Percentiles rank a stretch among this genome's conserved stretches.
Evolutionary conservation across 2,329 filamentous ascomycete genomes (phyloP).

Genomic region (Berkeleyomyces rouxiae): DNA sequence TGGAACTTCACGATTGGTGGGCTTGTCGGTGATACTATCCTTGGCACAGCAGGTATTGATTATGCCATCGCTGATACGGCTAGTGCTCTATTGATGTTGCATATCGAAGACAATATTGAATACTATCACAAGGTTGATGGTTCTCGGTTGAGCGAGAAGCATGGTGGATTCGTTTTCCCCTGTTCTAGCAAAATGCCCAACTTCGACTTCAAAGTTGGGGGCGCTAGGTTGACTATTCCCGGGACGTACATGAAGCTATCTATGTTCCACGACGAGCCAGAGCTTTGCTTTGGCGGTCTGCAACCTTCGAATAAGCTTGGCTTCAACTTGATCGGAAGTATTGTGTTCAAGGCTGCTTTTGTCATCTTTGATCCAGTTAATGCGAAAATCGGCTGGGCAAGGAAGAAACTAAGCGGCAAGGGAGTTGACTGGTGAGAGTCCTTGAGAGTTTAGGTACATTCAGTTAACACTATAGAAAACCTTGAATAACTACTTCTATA

Average conservation of each 20-base stretch:
- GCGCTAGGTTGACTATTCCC: conserved; percentile 39
- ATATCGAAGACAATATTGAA: conserved; percentile 30
- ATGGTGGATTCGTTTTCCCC: conserved; percentile 31
- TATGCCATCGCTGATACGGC: conserved; percentile 36
- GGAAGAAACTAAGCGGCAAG: background rate
- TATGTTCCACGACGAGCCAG: conserved; percentile 25
- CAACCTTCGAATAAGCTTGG: conserved; percentile 33
- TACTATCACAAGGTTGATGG: conserved; percentile 33
- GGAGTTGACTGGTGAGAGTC: no score
- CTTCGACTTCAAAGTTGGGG: conserved; percentile 38
- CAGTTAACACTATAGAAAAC: no score
- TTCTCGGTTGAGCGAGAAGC: conserved; percentile 23
- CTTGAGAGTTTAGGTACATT: no score
- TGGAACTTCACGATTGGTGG: conserved; percentile 37
- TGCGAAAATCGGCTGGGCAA: conserved; percentile 13
- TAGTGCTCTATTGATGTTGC: conserved; percentile 46
- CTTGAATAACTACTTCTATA: no score
- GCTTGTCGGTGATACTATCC: conserved; percentile 8
- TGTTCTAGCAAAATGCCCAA: conserved; percentile 31
- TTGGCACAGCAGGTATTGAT: background rate
- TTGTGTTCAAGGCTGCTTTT: conserved; percentile 45
- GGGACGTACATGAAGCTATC: conserved; percentile 38
- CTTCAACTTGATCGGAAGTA: conserved; percentile 44
- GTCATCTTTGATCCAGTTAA: conserved; percentile 42
- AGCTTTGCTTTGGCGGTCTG: conserved; percentile 50